These are phyloP conservation scores for Setaria italica DNA, from an alignment of 202 grass and related monocot genomes.

Conservation along the genomic window DNA sequence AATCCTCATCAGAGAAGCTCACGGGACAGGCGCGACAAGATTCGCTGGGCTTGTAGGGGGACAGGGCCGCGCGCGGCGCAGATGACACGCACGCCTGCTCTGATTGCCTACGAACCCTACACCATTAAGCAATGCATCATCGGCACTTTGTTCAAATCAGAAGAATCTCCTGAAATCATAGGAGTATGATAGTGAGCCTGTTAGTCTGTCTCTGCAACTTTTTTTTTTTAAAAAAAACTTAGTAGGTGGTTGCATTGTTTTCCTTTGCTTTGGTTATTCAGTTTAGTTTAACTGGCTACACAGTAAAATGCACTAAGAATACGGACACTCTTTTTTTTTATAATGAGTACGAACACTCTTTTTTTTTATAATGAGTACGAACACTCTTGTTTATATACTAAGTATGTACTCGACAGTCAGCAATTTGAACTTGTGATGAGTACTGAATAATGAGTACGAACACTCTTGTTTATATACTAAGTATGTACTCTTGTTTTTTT, in stretches of 20 bases:
- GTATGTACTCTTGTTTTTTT: not conserved
- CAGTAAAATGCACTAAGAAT: not conserved
- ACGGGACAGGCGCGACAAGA: slow-evolving; percentile 22
- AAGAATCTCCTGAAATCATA: slow-evolving; percentile 5
- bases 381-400: not conserved
- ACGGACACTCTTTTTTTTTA: not conserved
- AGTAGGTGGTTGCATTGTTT: not conserved
- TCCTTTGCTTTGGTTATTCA: not conserved
- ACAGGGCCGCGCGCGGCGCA: not conserved
- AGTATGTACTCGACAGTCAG: not conserved
- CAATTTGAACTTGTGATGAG: not conserved
- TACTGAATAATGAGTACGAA: not conserved
- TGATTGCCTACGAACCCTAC: slow-evolving; percentile 44
- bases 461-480: no score
- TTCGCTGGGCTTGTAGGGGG: slow-evolving; percentile 42
- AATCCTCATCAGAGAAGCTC: not conserved
- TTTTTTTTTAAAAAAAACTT: not conserved
- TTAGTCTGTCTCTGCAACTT: not conserved
- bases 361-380: not conserved
- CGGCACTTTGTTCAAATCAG: not conserved
- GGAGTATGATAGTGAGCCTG: not conserved
- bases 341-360: not conserved
- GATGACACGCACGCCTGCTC: not conserved
- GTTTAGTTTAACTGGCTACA: not conserved
- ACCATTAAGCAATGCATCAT: slow-evolving; percentile 27